Evolutionary conservation across 805 yeast genomes (phyloP), one percentile per base, ranked within the genome.

Genomic region (Schizosaccharomyces cryophilus): DNA sequence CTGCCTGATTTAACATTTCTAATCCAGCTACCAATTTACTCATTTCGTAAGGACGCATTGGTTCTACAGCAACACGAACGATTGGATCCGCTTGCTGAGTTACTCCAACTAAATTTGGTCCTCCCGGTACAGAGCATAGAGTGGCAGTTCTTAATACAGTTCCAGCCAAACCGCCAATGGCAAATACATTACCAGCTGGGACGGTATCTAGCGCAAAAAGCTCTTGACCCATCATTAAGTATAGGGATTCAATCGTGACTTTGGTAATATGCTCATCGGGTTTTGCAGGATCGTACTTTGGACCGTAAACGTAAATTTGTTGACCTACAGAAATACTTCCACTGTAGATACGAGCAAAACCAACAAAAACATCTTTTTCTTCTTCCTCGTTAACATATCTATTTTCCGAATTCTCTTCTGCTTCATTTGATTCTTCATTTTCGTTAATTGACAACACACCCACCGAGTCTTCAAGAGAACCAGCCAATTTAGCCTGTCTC

Each of bases 131-230:
- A 59, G 81, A 75, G 5, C 85, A 75, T 60, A 87, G 69, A 0
- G 98, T 89, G 60, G 95, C 98, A 67, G 83, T 86, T 69, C 93
- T 93, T 65, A 90, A 71, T 40, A 93, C 77, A 61, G 80, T 81
- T 6, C 85, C 86, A 2, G 84, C 95, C 24, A 93, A 75, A 0
- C 98, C 97, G 45, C 88, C 90, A 60, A 93, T 83, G 60, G 96
- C 99, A 5, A 87, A 94, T 63, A 93, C 87, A 66, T 85, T 87
- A 40, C 99, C 99, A 0, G 96, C 90, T 1, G 95, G 95, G 4
- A 90, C 95, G 19, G 77, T 77, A 54, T 83, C 78, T 64, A 93
- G 74, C 2, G 89, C 77, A 1, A 88, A 80, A 42, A 90, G 73
- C 63, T 93, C 96, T 65, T 90, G 76, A 21, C 98, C 99, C 97